Evolutionary conservation across 139 green algal genomes (phyloP).

Genomic region (Asterochloris erici): DNA sequence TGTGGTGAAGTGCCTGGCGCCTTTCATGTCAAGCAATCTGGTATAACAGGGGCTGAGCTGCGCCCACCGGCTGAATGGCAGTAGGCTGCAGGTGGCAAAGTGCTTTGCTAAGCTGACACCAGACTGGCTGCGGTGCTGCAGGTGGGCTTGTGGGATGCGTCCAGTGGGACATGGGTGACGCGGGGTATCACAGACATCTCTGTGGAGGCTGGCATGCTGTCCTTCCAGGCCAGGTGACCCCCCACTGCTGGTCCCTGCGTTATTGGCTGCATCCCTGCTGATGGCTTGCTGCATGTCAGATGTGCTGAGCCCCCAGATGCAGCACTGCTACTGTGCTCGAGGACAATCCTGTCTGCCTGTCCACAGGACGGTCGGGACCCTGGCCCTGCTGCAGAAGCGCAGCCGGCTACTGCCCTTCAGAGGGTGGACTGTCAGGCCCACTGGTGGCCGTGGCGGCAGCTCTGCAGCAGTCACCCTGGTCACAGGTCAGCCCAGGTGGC

Average conservation of each 20-base stretch:
- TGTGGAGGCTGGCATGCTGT: slow-evolving; percentile 39
- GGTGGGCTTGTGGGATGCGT: slow-evolving; percentile 60
- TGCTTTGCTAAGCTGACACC: no score
- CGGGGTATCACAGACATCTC: slow-evolving; percentile 48
- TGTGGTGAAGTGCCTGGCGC: no score
- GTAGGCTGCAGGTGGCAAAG: no score
- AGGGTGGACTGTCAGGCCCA: slow-evolving; percentile 60
- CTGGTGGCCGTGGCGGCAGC: slow-evolving; percentile 35
- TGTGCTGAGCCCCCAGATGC: no score
- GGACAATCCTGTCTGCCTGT: no score
- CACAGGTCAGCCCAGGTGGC: neutral
- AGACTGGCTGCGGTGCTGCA: slow-evolving; percentile 8
- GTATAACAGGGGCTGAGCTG: no score
- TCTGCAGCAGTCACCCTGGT: slow-evolving; percentile 40
- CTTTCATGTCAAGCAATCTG: no score
- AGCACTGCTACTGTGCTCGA: no score
- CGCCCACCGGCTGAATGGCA: no score
- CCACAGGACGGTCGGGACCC: slow-evolving; percentile 43
- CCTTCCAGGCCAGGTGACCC: slow-evolving; percentile 42
- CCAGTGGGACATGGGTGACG: slow-evolving; percentile 41
- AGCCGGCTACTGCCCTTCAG: slow-evolving; percentile 51
- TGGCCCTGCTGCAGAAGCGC: slow-evolving; percentile 59
- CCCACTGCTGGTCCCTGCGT: no score
- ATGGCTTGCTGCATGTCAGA: no score
- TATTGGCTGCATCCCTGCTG: no score